phyloP scores from a whole-genome alignment of 768 basidiomycete genomes.

The Auricularia heimuer region DNA sequence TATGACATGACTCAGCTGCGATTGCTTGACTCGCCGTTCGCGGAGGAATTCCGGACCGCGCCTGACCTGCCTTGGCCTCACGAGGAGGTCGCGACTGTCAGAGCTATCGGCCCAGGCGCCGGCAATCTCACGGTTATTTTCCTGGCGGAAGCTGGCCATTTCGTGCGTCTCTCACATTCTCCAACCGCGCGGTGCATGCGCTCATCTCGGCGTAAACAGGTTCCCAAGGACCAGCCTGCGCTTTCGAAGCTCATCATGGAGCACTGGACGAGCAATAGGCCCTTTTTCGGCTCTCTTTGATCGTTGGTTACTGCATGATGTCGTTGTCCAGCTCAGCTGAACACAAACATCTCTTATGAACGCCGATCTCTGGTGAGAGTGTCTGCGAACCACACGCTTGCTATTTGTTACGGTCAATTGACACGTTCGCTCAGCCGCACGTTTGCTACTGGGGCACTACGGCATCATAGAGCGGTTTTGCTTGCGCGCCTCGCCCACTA shows the following conservation, averaged over 20 bases:
- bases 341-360: too few species aligned
- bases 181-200: too few species aligned
- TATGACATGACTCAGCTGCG: slow-evolving; percentile 19
- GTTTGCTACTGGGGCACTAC: too few species aligned
- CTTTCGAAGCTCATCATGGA: slow-evolving; percentile 17
- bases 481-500: too few species aligned
- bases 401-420: too few species aligned
- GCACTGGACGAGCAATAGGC: slow-evolving; percentile 16
- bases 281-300: neutral
- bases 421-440: too few species aligned
- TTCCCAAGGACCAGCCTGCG: slow-evolving; percentile 15
- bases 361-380: too few species aligned
- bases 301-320: too few species aligned
- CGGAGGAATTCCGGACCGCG: slow-evolving; percentile 17
- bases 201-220: slow-evolving; percentile 3
- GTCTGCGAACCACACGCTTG: too few species aligned
- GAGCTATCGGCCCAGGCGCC: slow-evolving; percentile 22
- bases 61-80: slow-evolving; percentile 22
- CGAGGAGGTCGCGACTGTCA: slow-evolving; percentile 17
- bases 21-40: slow-evolving; percentile 18
- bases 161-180: slow-evolving; percentile 14
- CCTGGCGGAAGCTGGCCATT: slow-evolving; percentile 24
- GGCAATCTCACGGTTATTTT: slow-evolving; percentile 25
- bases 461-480: too few species aligned
- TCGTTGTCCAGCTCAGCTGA: too few species aligned